Conservation (phyloP, 805 yeast genomes). For the Hanseniaspora thailandica region DNA sequence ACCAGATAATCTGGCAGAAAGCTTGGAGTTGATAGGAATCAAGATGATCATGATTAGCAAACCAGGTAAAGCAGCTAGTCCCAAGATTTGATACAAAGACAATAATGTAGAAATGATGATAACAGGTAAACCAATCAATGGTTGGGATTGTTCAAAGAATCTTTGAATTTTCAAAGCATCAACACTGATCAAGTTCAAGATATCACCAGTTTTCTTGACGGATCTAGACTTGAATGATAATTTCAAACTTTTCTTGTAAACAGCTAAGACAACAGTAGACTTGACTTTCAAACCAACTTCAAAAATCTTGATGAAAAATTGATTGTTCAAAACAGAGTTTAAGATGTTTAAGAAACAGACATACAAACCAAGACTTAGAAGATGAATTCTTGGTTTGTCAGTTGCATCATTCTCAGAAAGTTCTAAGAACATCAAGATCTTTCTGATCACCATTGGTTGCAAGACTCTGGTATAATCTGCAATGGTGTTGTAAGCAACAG, state of each 20-base stretch:
- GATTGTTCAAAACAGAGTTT: conserved; percentile 58
- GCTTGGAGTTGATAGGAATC: conserved; percentile 44
- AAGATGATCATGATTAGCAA: conserved; percentile 40
- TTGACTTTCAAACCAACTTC: conserved; percentile 56
- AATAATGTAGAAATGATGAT: conserved; percentile 41
- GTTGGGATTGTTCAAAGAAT: conserved; percentile 42
- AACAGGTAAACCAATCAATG: conserved; percentile 49
- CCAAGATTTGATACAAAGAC: conserved; percentile 46
- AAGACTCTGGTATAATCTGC: conserved; percentile 34
- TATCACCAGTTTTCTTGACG: conserved; percentile 60
- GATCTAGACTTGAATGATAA: conserved; percentile 54
- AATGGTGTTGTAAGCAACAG: conserved; percentile 30
- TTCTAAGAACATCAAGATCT: conserved; percentile 37
- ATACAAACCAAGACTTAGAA: conserved; percentile 48
- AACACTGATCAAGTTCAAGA: conserved; percentile 65
- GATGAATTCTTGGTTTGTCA: conserved; percentile 42
- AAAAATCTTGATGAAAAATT: conserved; percentile 46
- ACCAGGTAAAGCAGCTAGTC: conserved; percentile 50
- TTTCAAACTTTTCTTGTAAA: conserved; percentile 57
- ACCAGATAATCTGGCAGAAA: conserved; percentile 37
- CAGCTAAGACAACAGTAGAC: conserved; percentile 50
- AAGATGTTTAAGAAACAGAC: conserved; percentile 53
- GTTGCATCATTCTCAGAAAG: conserved; percentile 20
- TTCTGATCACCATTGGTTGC: conserved; percentile 46
- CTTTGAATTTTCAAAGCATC: conserved; percentile 59